These are phyloP conservation scores for Pseudocercospora pini-densiflorae DNA, from an alignment of 2,329 filamentous ascomycete species.

Conservation along the genomic window DNA sequence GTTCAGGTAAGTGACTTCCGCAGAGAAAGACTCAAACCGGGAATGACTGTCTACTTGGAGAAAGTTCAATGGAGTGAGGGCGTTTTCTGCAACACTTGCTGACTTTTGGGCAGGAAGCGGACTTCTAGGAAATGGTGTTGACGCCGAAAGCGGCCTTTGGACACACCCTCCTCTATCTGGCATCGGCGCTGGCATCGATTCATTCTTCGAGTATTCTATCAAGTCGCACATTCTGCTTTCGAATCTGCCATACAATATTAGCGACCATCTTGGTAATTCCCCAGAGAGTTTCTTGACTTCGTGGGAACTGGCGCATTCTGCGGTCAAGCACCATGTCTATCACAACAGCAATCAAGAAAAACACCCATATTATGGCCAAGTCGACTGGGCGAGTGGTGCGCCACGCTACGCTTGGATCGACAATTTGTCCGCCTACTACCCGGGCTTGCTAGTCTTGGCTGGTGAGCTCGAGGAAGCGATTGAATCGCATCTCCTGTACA, in stretches of 20 bases:
- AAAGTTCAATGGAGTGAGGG: neutral
- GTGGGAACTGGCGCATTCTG: slow-evolving; percentile 84
- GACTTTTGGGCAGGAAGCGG: slow-evolving; percentile 65
- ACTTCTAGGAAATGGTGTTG: slow-evolving; percentile 87
- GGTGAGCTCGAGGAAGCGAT: slow-evolving; percentile 91
- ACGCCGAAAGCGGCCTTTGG: slow-evolving; percentile 90
- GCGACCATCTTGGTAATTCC: slow-evolving; percentile 53
- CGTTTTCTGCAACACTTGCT: neutral
- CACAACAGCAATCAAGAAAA: slow-evolving; percentile 69
- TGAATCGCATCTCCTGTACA: slow-evolving; percentile 86
- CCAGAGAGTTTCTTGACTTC: slow-evolving; percentile 78
- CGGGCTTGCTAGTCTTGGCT: slow-evolving; percentile 81
- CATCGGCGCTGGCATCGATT: slow-evolving; percentile 95
- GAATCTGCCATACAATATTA: slow-evolving; percentile 64
- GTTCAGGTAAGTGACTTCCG: slow-evolving; percentile 56
- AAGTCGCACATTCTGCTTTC: slow-evolving; percentile 93
- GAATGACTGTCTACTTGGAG: neutral
- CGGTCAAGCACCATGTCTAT: slow-evolving; percentile 91
- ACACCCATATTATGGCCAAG: slow-evolving; percentile 92
- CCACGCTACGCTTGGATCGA: slow-evolving; percentile 93
- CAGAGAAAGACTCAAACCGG: neutral
- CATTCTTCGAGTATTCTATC: slow-evolving; percentile 97
- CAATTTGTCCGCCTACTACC: slow-evolving; percentile 93
- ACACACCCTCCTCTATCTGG: slow-evolving; percentile 80
- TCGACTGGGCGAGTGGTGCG: slow-evolving; percentile 84